Conservation (phyloP, 495 filamentous ascomycete genomes). For the Entonaema liquescens region DNA sequence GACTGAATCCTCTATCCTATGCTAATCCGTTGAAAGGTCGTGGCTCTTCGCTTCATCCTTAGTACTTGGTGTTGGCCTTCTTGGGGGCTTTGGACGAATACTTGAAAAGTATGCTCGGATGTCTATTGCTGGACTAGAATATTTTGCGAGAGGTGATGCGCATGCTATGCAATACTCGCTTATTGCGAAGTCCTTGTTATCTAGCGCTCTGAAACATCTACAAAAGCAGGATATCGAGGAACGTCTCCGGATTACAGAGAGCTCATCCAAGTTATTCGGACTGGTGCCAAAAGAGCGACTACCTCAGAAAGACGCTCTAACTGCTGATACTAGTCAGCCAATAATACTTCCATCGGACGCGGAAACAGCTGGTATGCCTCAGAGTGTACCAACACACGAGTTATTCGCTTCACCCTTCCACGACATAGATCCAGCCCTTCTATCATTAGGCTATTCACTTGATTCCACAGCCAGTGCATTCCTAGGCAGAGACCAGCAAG, state of each 20-base stretch:
- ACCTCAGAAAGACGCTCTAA: background rate
- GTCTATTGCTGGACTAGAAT: conserved; percentile 53
- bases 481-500: conserved; percentile 35
- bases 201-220: conserved; percentile 50
- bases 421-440: conserved; percentile 41
- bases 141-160: conserved; percentile 52
- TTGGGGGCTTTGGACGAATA: conserved; percentile 55
- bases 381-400: conserved; percentile 4
- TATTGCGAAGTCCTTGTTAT: conserved; percentile 55
- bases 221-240: conserved; percentile 52
- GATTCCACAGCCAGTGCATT: conserved; percentile 21
- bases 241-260: conserved; percentile 50
- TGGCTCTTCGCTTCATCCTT: conserved; percentile 59
- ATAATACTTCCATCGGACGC: background rate
- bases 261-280: conserved; percentile 55
- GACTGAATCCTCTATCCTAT: background rate
- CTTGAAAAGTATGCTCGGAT: conserved; percentile 54
- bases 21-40: conserved; percentile 40
- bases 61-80: conserved; percentile 54
- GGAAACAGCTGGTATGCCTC: conserved; percentile 1
- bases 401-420: conserved; percentile 30
- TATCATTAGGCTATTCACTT: conserved; percentile 36
- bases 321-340: background rate
- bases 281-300: conserved; percentile 45
- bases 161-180: conserved; percentile 58